phyloP scores from a whole-genome alignment of 257 asterid genomes.

The Gentiana macrophylla region DNA sequence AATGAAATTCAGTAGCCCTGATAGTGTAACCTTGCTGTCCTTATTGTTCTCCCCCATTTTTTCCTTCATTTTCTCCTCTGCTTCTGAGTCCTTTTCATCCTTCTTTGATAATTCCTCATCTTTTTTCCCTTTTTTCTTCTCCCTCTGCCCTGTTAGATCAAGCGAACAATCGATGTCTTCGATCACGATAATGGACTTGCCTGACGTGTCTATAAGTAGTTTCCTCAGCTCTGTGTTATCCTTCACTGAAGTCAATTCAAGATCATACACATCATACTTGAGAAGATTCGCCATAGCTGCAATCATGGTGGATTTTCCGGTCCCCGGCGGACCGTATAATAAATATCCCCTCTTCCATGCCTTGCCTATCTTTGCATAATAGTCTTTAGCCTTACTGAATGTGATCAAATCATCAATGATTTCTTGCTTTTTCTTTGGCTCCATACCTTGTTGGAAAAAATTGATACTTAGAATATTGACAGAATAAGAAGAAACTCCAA shows the following conservation, averaged over 20 bases:
- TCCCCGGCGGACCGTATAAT: slow-evolving; percentile 5
- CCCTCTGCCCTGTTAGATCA: slow-evolving; percentile 3
- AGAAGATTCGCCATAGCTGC: slow-evolving; percentile 3
- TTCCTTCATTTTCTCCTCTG: not conserved
- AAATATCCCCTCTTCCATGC: slow-evolving; percentile 6
- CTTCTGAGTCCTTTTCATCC: not conserved
- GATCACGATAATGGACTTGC: slow-evolving; percentile 5
- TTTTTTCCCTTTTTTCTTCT: not conserved
- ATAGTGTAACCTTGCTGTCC: not conserved
- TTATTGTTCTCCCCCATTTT: not conserved
- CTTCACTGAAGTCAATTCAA: slow-evolving; percentile 4
- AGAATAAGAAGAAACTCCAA: no score
- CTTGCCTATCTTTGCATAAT: slow-evolving; percentile 2
- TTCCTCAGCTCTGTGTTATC: slow-evolving; percentile 2
- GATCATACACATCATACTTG: slow-evolving; percentile 6
- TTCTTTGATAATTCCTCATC: not conserved
- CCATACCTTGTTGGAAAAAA: not conserved
- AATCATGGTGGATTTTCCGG: slow-evolving; percentile 3
- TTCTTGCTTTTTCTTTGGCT: slow-evolving; percentile 2
- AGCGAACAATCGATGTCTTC: slow-evolving; percentile 7
- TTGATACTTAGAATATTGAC: no score
- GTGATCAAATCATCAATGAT: slow-evolving; percentile 1
- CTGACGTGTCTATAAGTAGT: slow-evolving; percentile 1
- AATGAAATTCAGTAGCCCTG: slow-evolving; percentile 5
- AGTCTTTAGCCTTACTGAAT: not conserved